Evolutionary conservation across 2,329 filamentous ascomycete genomes (phyloP).

Genomic region (Pyrenochaeta sp.): DNA sequence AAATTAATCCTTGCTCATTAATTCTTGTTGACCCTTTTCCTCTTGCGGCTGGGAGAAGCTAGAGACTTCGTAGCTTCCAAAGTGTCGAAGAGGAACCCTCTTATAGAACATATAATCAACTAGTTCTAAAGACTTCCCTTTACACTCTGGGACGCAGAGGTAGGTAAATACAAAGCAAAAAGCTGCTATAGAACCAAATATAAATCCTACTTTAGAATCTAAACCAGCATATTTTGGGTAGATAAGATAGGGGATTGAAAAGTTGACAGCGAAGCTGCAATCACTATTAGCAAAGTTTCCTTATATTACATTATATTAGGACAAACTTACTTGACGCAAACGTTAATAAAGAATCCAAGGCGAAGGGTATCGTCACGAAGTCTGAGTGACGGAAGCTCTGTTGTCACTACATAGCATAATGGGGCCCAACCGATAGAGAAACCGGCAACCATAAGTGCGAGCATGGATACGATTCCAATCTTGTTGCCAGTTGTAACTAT

Average conservation of each 20-base stretch:
- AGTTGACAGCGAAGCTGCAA: slow-evolving; percentile 9
- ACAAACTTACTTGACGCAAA: slow-evolving; percentile 5
- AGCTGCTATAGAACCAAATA: slow-evolving; percentile 2
- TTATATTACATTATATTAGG: not conserved
- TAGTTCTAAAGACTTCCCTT: slow-evolving; percentile 5
- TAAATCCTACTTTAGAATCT: slow-evolving; percentile 6
- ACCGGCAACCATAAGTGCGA: slow-evolving; percentile 1
- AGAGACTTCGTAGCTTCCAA: slow-evolving; percentile 3
- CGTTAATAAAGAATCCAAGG: slow-evolving; percentile 8
- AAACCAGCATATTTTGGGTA: slow-evolving; percentile 1
- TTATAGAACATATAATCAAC: slow-evolving; percentile 5
- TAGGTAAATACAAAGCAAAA: slow-evolving; percentile 6
- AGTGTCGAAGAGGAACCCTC: slow-evolving; percentile 1
- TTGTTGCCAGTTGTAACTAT: not conserved
- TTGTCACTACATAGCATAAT: slow-evolving; percentile 5
- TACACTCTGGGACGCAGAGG: slow-evolving; percentile 5
- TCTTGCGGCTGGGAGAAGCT: not conserved
- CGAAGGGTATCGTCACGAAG: slow-evolving; percentile 6
- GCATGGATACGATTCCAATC: slow-evolving; percentile 3
- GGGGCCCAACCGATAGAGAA: slow-evolving; percentile 10
- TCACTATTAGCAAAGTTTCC: not conserved
- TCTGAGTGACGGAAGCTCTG: slow-evolving; percentile 5
- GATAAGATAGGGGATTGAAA: slow-evolving; percentile 9
- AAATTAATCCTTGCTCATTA: too few species aligned
- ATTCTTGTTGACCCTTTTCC: too few species aligned